Evolutionary conservation across 2,329 filamentous ascomycete genomes (phyloP), one percentile per base, ranked within the genome.

Genomic region (Camillea tinctor): DNA sequence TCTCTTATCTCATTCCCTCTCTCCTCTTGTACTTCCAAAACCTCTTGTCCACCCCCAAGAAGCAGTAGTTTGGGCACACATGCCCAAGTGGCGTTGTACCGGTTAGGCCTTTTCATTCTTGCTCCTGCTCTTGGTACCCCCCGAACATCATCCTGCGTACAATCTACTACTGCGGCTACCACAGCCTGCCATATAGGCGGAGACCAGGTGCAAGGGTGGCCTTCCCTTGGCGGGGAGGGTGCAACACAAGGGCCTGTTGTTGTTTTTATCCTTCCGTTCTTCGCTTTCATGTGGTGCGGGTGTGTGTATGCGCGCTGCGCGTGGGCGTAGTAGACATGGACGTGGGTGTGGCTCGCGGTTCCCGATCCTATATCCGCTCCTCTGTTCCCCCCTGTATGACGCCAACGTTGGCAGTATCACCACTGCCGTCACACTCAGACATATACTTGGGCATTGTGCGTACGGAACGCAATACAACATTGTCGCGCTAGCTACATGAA

Each of bases 331-430:
- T 44, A 44, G 36, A 44, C 36, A 2, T 44, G 36, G 36, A 55
- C 52, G 51, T 63, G 59, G 60, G 64, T 73, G 72, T 75, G 70
- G 66, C 70, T 74, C 66, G 66, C 68, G 71, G 69, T 66, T 76
- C 72, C 75, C 75, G 74, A 76, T 74, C 68, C 73, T 75, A 68
- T 74, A 72, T 73, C 72, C 71, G 73, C 71, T 72, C 67, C 68
- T 64, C 65, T 71, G 52, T 60, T 61, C 48, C 71, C 69, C 48
- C 70, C 69, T 76, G 80, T 82, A 71, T 71, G 64, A 82, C 80
- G 66, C 69, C 69, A 72, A 72, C 70, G 74, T 72, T 79, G 75
- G 77, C 77, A 77, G 79, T 81, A 75, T 75, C 69, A 80, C 78
- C 70, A 66, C 60, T 64, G 60, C 50, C 57, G 73, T 76, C 70